Base-by-base conservation (phyloP, 805 yeast species). In the Zygosaccharomyces pseudorouxii region DNA sequence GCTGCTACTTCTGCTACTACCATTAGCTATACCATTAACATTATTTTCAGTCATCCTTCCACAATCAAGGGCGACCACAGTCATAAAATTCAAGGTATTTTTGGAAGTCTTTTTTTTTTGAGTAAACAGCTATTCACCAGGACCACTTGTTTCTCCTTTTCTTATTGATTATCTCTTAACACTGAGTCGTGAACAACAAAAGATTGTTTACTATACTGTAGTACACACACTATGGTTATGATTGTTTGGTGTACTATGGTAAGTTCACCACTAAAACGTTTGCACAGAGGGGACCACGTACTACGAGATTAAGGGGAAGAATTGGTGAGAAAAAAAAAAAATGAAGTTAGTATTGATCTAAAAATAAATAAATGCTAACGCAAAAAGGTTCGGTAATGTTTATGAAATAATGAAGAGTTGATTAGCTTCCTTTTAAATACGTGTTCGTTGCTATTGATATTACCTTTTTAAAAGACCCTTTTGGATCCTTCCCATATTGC, bases 31-130 rank as follows among this genome's bases (percentile, higher is more conserved):
- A 6, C 16, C 33, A 29, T 41, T 28, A 29, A 33, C 36, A 41
- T 29, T 41, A 18, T 14, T 29, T 16, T 41, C 44, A 14, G 44
- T 33, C 44, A 41, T 41, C 36, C 37, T 41, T 14, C 29, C 37
- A 18, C 19, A 25, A 29, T 41, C 28, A 8, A 20, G 29, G 23
- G 28, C 36, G 10, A 29, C 23, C 37, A 28, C 44, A 29, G 37
- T 33, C 44, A 41, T 41, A 41, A 29, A 41, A 29, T 29, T 19
- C n/a, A n/a, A 12, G 18, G 20, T 23, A 22, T 19, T 28, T 7
- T 22, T 28, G 20, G 18, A 30, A 11, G 12, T 8, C n/a, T 14
- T 28, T 5, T 40, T n/a, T 18, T 31, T 31, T 22, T 22, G 2
- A 25, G 7, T 25, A 7, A 25, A 25, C 11, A 25, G 11, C 7